These are phyloP conservation scores for Leishmania turanica DNA, from an alignment of 208 protist genomes.

Conservation along the genomic window DNA sequence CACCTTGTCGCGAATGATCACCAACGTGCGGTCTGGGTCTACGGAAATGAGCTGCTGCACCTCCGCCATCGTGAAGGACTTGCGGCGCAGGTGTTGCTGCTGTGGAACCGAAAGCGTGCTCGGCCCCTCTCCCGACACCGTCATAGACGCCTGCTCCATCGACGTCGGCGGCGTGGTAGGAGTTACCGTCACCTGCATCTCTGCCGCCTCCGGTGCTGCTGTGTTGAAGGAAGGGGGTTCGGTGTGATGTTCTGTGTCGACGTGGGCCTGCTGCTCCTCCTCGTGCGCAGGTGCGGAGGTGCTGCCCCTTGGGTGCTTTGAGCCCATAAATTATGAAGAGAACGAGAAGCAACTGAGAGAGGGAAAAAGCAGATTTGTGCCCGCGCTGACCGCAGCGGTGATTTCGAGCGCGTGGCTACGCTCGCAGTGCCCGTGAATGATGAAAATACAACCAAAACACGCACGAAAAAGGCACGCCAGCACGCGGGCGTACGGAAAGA, in stretches of 20 bases:
- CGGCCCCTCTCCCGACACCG: too few relatives aligned
- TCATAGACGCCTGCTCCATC: neutral
- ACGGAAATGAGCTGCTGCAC: conserved; percentile 21
- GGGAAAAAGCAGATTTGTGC: neutral
- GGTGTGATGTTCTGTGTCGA: neutral
- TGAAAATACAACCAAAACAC: neutral
- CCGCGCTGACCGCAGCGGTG: too few relatives aligned
- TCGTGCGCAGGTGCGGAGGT: neutral
- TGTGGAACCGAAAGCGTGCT: neutral
- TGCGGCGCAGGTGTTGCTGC: neutral
- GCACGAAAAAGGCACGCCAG: neutral
- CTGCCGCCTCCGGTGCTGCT: neutral
- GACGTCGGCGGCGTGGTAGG: neutral
- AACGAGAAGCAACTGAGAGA: neutral
- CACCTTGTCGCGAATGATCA: conserved; percentile 76
- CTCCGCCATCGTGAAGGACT: conserved; percentile 19
- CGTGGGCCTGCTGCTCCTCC: neutral
- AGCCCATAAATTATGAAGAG: conserved; percentile 2
- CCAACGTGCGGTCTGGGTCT: conserved; percentile 31
- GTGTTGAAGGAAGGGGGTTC: neutral
- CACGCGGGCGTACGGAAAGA: neutral
- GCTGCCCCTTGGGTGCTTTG: neutral
- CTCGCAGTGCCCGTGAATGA: too few relatives aligned
- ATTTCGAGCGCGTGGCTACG: neutral
- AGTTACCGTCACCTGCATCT: neutral